A percentile compares a stretch with the other conserved stretches of the same genome.
Conservation (phyloP, 805 yeast species). For the Cyberlindnera mississippiensis region DNA sequence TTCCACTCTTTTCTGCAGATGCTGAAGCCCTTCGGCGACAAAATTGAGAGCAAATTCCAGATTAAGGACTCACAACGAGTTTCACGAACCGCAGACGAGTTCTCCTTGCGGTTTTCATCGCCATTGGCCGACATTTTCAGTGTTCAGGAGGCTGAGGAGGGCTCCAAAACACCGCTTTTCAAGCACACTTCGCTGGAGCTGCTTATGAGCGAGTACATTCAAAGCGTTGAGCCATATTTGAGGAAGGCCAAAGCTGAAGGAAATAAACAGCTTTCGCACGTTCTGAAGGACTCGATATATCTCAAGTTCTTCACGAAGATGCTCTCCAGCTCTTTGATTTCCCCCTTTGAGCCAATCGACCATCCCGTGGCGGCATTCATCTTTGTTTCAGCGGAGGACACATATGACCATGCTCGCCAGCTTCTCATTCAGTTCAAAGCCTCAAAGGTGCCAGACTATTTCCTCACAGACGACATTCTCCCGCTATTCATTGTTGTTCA, state of each 20-base stretch:
- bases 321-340: constrained; percentile 53
- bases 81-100: constrained; percentile 46
- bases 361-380: constrained; percentile 81
- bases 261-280: constrained; percentile 26
- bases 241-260: constrained; percentile 11
- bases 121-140: constrained; percentile 35
- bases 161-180: constrained; percentile 29
- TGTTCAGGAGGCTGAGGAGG: constrained; percentile 22
- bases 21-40: constrained; percentile 53
- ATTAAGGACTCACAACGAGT: constrained; percentile 49
- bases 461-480: constrained; percentile 60
- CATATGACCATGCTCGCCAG: constrained; percentile 53
- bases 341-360: constrained; percentile 80
- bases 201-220: constrained; percentile 32
- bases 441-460: constrained; percentile 50
- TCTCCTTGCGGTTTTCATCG: constrained; percentile 50
- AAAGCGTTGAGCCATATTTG: constrained; percentile 24
- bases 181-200: constrained; percentile 35
- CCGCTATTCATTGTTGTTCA: constrained; percentile 50
- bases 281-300: constrained; percentile 47
- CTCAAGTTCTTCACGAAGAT: constrained; percentile 54
- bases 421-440: constrained; percentile 51
- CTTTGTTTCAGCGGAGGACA: constrained; percentile 54
- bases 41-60: constrained; percentile 43
- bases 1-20: constrained; percentile 43